A percentile compares a stretch with the other conserved stretches of the same genome.
Conservation (phyloP, 2,329 filamentous ascomycete species). For the Pyricularia grisea region DNA sequence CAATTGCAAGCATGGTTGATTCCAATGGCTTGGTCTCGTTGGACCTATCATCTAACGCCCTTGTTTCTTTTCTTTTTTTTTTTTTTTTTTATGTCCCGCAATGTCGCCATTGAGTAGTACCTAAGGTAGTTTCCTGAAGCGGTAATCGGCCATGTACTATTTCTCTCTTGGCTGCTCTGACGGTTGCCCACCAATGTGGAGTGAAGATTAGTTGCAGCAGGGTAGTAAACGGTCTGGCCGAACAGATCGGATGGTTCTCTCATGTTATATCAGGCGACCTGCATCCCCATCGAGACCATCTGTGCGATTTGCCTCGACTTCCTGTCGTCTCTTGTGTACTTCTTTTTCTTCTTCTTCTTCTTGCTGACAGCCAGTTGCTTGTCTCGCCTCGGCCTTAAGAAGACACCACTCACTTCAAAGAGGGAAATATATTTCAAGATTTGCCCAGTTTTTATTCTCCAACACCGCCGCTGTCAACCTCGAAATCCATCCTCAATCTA, state of each 20-base stretch:
- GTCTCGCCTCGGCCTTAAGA: background rate
- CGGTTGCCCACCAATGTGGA: background rate
- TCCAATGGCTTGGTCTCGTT: background rate
- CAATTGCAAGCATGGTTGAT: background rate
- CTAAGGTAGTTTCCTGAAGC: background rate
- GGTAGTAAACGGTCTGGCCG: background rate
- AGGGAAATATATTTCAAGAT: background rate
- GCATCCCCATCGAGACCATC: background rate
- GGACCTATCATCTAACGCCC: background rate
- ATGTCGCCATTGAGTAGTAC: background rate
- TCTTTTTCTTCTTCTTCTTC: background rate
- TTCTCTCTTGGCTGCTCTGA: background rate
- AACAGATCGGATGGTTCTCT: background rate
- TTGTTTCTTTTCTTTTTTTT: background rate
- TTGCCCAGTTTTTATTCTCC: background rate
- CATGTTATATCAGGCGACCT: background rate
- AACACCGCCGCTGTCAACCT: conserved; percentile 1
- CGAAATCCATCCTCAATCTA: conserved; percentile 16
- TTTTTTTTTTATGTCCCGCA: background rate
- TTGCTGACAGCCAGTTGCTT: background rate
- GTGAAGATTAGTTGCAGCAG: background rate
- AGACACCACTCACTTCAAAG: background rate
- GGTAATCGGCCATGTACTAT: background rate
- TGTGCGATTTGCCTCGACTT: background rate
- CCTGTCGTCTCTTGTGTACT: background rate